phyloP scores from a whole-genome alignment of 148 eudicot genomes.

The Pharnaceum exiguum region DNA sequence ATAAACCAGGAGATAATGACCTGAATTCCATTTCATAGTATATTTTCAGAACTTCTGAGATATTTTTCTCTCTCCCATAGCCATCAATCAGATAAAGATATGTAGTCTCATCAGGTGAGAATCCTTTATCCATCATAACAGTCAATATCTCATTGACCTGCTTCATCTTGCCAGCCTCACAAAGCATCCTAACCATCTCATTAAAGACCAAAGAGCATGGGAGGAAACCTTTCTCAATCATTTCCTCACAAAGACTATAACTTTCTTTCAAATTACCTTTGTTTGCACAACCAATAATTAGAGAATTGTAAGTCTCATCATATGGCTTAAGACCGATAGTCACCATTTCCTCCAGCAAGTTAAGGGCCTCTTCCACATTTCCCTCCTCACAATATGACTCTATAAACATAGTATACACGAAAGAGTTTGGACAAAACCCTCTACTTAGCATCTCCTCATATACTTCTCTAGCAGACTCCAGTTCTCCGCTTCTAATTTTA shows the following conservation, averaged over 20 bases:
- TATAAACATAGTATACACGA: slow-evolving; percentile 55
- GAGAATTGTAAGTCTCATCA: slow-evolving; percentile 54
- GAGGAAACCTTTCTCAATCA: slow-evolving; percentile 42
- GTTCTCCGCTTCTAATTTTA: slow-evolving; percentile 42
- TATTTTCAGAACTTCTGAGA: slow-evolving; percentile 52
- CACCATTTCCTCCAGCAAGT: slow-evolving; percentile 54
- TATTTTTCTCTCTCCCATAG: slow-evolving; percentile 44
- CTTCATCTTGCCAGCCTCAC: slow-evolving; percentile 36
- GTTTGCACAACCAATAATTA: slow-evolving; percentile 51
- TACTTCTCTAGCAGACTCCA: slow-evolving; percentile 54
- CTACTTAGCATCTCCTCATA: slow-evolving; percentile 68
- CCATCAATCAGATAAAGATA: slow-evolving; percentile 58
- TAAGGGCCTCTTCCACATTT: slow-evolving; percentile 47
- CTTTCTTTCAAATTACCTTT: slow-evolving; percentile 38
- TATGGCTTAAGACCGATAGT: slow-evolving; percentile 46
- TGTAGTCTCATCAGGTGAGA: slow-evolving; percentile 47
- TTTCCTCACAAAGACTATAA: slow-evolving; percentile 46
- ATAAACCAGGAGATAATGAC: slow-evolving; percentile 38
- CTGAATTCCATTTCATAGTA: slow-evolving; percentile 74
- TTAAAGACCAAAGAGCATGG: slow-evolving; percentile 58
- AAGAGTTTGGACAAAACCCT: slow-evolving; percentile 71
- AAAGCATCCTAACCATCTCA: slow-evolving; percentile 46
- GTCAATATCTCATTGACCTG: slow-evolving; percentile 68
- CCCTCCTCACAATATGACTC: slow-evolving; percentile 51
- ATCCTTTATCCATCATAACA: slow-evolving; percentile 57